Base-by-base conservation (phyloP, 2,329 filamentous ascomycete species). In the Simplicillium aogashimaense region DNA sequence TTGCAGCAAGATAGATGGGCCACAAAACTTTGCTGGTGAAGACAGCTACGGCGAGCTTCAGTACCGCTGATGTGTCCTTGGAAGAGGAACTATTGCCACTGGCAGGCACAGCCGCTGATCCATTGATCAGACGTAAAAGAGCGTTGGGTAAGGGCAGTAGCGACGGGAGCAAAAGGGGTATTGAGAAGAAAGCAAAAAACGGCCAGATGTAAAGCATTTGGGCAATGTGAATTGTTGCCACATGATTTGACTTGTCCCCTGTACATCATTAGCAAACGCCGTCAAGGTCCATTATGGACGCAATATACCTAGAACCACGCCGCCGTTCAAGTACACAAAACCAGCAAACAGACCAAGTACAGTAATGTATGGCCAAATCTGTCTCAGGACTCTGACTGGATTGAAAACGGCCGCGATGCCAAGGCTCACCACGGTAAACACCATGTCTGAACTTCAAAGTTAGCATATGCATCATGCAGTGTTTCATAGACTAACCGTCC, bases 141-240 rank as follows among this genome's bases (percentile, higher is more conserved):
- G 43, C 30, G 48, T 56, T 47, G 14, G 56, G 8, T 3, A 52
- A 9, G 2, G 73, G 52, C 5, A 81, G 38, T 3, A 57, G 46
- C 3, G 61, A 61, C 1, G 79, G 75, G 1, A 83, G 47, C 4
- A 90, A 63, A 1, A 95, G 67, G 0, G 92, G 90, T 37, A 80
- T 76, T 0, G 89, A 95, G 66, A 95, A 97, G 64, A 97, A 94
- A 29, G 77, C 66, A 43, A 94, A 81, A 46, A 94, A 84, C 0
- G 89, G 83, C 84, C 88, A 95, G 49, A 97, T 81, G 55, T 98
- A 98, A 14, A 97, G 80, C 76, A 98, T 85, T 61, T 98, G 92
- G 0, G 90, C 75, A 5, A 92, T 64, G 55, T 98, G 90, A 11
- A 97, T 66, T 1, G 88, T 92, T 1, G 89, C 88, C 28, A 92